Evolutionary conservation across 129 eudicot species (phyloP).

Genomic region (Erigeron canadensis): DNA sequence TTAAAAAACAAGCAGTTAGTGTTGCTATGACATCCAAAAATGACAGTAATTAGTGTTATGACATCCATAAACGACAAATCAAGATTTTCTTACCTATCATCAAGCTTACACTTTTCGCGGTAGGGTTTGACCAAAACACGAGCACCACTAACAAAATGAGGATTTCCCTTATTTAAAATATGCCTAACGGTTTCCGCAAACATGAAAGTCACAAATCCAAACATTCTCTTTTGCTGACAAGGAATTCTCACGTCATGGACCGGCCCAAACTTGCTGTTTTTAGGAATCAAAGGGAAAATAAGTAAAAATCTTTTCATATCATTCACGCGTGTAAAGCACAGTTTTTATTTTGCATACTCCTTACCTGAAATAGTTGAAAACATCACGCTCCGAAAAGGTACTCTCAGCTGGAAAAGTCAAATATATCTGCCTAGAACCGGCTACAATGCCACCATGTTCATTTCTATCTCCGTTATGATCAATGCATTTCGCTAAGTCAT

Average conservation of each 20-base stretch:
- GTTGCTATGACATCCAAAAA: neutral
- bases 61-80: neutral
- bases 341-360: slow-evolving; percentile 10
- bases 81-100: slow-evolving; percentile 47
- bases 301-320: neutral
- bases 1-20: neutral
- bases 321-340: neutral
- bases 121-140: slow-evolving; percentile 96
- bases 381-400: slow-evolving; percentile 84
- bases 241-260: slow-evolving; percentile 97
- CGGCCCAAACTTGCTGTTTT: slow-evolving; percentile 60
- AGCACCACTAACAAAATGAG: slow-evolving; percentile 86
- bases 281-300: neutral
- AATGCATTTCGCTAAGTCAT: slow-evolving; percentile 68
- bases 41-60: neutral
- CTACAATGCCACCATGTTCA: slow-evolving; percentile 78
- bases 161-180: slow-evolving; percentile 65
- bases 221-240: slow-evolving; percentile 87
- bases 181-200: slow-evolving; percentile 67
- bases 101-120: slow-evolving; percentile 63
- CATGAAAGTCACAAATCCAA: slow-evolving; percentile 83
- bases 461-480: slow-evolving; percentile 64
- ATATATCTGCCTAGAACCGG: slow-evolving; percentile 82
- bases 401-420: slow-evolving; percentile 92
- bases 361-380: slow-evolving; percentile 74